Base-by-base conservation (phyloP, 2,329 filamentous ascomycete genomes). In the Alternaria gansuensis region DNA sequence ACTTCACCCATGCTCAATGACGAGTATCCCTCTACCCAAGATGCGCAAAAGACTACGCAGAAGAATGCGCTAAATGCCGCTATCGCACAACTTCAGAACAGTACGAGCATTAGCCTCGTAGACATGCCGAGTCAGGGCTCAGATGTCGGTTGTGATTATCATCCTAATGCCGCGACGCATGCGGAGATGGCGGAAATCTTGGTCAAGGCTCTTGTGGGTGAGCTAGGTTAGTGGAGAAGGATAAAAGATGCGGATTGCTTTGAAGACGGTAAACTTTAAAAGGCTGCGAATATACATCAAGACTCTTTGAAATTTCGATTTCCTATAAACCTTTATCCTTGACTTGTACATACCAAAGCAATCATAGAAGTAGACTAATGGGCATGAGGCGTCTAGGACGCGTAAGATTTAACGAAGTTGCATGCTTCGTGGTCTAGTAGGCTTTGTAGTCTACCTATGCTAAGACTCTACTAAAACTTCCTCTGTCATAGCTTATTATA, bases 131-230 rank as follows among this genome's bases (percentile, higher is more conserved):
- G 69, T 4, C 80, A 82, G 60, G 78, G 69, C 5, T 64, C 72
- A 5, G 77, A 78, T n/a, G 74, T 79, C 7, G 78, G 77, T 0
- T 81, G 79, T 54, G 79, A 81, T 59, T 81, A 79, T 44, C 79
- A 81, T 56, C 79, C 79, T 1, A 80, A 77, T 57, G 72, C 76
- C 6, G 74, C 71, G 5, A 81, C 79, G 4, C 70, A 81, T 43
- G 72, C 70, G 7, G 56, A 65, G 17, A 71, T 70, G 31, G 77
- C 67, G 43, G 57, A 57, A 4, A 46, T 77, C 2, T 64, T 79
- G 10, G 54, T 54, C 11, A 45, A 55, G 9, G 64, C 67, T 8
- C 63, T 72, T 10, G 53, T 40, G 31, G 9, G 24, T 43, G 62
- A 37, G n/a, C 21, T 71, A 48, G 61, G 62, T 10, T 71, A 67